Evolutionary conservation across 306 rosid genomes (phyloP).

Genomic region (Rosa chinensis): DNA sequence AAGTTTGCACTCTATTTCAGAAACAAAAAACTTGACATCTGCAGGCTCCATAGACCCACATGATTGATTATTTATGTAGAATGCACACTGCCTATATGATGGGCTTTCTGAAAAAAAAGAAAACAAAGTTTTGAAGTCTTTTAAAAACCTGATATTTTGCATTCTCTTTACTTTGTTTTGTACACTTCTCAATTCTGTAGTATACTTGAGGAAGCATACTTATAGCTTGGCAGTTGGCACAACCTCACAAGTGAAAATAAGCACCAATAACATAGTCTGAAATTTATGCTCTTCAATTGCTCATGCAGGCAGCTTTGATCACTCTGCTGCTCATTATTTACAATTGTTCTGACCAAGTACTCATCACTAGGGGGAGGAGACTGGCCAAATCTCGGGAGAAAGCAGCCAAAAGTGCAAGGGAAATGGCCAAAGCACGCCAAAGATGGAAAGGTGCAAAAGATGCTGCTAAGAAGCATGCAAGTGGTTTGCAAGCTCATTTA

Average conservation of each 20-base stretch:
- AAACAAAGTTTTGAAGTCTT: slow-evolving; percentile 6
- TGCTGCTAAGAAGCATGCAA: slow-evolving; percentile 77
- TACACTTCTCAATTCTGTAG: not conserved
- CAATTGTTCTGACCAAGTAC: slow-evolving; percentile 97
- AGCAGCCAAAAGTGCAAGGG: slow-evolving; percentile 85
- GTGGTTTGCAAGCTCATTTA: slow-evolving; percentile 79
- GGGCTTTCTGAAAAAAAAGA: not conserved
- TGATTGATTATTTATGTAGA: slow-evolving; percentile 7
- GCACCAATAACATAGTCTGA: slow-evolving; percentile 14
- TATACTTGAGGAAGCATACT: not conserved
- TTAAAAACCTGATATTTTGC: slow-evolving; percentile 7
- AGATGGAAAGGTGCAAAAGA: slow-evolving; percentile 81
- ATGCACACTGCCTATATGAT: not conserved
- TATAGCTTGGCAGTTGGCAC: slow-evolving; percentile 6
- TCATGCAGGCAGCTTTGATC: slow-evolving; percentile 90
- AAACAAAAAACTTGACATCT: slow-evolving; percentile 18
- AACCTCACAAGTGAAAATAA: slow-evolving; percentile 1
- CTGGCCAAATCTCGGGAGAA: slow-evolving; percentile 79
- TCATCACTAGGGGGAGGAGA: slow-evolving; percentile 82
- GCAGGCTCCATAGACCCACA: slow-evolving; percentile 6
- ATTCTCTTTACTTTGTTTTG: slow-evolving; percentile 2
- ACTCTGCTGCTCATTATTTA: slow-evolving; percentile 88
- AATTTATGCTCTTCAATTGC: slow-evolving; percentile 44
- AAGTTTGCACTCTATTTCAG: slow-evolving; percentile 40
- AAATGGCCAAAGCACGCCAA: slow-evolving; percentile 70